Conservation (phyloP, 2,329 filamentous ascomycete genomes). For the Claviceps sp. region DNA sequence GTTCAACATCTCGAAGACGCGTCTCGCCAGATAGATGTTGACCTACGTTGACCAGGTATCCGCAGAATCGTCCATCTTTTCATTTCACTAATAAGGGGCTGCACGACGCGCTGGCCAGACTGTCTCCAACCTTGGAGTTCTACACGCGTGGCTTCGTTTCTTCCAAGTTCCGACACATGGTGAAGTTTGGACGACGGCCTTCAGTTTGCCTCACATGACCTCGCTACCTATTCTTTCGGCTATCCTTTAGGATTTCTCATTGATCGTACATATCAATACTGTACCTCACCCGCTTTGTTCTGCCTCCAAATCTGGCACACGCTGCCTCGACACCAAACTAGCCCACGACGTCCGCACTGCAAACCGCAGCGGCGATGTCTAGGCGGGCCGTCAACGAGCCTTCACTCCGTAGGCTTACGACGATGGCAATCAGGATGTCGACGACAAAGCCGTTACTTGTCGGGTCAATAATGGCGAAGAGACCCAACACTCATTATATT, state of each 20-base stretch:
- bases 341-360: not conserved
- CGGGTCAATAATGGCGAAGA: not conserved
- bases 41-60: not conserved
- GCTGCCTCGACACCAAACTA: not conserved
- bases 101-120: not conserved
- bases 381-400: not conserved
- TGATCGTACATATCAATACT: not conserved
- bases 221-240: not conserved
- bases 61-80: not conserved
- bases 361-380: not conserved
- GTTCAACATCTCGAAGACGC: not conserved
- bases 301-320: not conserved
- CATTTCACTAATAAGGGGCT: not conserved
- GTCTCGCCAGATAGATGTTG: too few species aligned
- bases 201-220: not conserved
- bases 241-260: not conserved
- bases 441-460: not conserved
- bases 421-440: not conserved
- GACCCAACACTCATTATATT: too few species aligned
- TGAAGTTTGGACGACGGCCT: not conserved
- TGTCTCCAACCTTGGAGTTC: not conserved
- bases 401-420: not conserved
- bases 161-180: not conserved
- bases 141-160: not conserved
- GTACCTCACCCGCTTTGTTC: not conserved